These are phyloP conservation scores for Pseudogymnoascus sp. DNA, from an alignment of 2,329 filamentous ascomycete genomes.

Conservation along the genomic window DNA sequence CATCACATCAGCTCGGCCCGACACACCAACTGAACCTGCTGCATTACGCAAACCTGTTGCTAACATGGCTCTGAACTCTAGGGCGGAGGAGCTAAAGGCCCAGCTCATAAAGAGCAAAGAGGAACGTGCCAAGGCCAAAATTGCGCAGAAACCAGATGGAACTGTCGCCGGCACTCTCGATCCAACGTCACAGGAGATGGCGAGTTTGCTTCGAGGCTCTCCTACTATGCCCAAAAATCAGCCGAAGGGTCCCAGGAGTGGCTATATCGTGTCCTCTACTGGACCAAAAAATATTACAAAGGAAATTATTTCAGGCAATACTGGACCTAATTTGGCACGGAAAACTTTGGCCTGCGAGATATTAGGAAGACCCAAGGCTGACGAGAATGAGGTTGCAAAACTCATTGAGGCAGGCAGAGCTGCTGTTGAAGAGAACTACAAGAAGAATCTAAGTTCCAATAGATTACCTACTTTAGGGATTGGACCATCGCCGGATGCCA, in stretches of 20 bases:
- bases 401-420: neutral
- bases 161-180: neutral
- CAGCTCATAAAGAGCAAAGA: conserved; percentile 23
- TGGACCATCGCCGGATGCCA: neutral
- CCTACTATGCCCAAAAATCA: neutral
- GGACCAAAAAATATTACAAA: neutral
- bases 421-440: neutral
- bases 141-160: neutral
- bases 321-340: neutral
- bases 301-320: neutral
- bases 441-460: neutral
- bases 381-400: neutral
- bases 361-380: neutral
- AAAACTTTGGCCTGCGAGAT: neutral
- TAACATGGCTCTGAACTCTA: conserved; percentile 19
- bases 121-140: conserved; percentile 13
- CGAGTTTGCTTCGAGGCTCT: neutral
- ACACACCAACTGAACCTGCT: conserved; percentile 14
- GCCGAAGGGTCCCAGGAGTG: neutral
- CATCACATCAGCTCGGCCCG: conserved; percentile 9
- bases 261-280: neutral
- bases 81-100: conserved; percentile 28
- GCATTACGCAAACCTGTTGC: conserved; percentile 13
- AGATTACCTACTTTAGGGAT: neutral
- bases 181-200: conserved; percentile 1